phyloP scores from a whole-genome alignment of 768 basidiomycete genomes.

The Hericium rajendrae region DNA sequence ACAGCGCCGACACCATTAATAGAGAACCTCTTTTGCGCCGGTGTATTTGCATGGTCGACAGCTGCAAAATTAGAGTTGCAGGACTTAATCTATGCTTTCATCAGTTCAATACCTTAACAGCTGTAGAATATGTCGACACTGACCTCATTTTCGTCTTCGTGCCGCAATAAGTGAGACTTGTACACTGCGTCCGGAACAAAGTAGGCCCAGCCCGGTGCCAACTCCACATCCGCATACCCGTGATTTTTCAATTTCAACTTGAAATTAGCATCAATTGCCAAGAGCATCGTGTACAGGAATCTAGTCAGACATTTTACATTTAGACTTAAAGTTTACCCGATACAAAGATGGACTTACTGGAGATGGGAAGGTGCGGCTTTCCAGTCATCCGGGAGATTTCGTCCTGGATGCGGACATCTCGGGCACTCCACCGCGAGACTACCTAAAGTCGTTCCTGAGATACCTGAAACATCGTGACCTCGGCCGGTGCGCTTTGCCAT shows the following conservation, averaged over 20 bases:
- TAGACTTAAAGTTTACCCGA: background rate
- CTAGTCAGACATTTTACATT: constrained; percentile 5
- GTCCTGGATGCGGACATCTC: background rate
- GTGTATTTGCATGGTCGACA: constrained; percentile 1
- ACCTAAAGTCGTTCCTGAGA: background rate
- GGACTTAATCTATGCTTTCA: constrained; percentile 11
- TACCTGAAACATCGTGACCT: background rate
- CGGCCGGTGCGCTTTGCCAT: background rate
- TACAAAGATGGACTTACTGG: background rate
- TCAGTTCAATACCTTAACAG: background rate
- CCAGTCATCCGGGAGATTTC: constrained; percentile 2
- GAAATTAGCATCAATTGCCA: constrained; percentile 27
- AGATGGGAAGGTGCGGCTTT: background rate
- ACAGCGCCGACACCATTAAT: too few relatives aligned
- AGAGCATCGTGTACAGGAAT: constrained; percentile 21
- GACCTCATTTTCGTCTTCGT: constrained; percentile 4
- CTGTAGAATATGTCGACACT: background rate
- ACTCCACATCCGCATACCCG: background rate
- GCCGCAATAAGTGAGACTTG: background rate
- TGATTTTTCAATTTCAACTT: constrained; percentile 20
- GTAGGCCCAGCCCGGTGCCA: constrained; percentile 10
- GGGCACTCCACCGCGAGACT: background rate
- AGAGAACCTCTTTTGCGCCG: too few relatives aligned
- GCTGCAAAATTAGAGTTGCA: constrained; percentile 8
- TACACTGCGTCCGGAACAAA: constrained; percentile 7